A percentile compares a stretch with the other conserved stretches of the same genome.
These are phyloP conservation scores for Umbilicus rupestris DNA, from an alignment of 164 flowering plant genomes.

Conservation along the genomic window DNA sequence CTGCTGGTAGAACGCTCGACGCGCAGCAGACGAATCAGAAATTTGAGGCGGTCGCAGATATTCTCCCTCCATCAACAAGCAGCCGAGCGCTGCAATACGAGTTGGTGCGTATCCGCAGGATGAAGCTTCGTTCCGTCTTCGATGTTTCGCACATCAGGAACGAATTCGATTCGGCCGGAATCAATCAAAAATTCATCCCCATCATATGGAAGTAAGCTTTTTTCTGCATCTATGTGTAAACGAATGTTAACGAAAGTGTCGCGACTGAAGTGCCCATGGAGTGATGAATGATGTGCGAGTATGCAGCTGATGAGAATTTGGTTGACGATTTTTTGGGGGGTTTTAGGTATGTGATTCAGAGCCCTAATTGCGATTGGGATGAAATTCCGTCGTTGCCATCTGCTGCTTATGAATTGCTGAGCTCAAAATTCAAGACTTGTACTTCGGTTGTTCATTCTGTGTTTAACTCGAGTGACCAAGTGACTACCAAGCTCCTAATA, in stretches of 20 bases:
- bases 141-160: conserved; percentile 41
- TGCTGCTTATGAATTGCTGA: conserved; percentile 54
- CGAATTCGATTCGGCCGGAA: conserved; percentile 55
- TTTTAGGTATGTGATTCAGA: conserved; percentile 43
- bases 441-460: conserved; percentile 58
- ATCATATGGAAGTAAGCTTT: conserved; percentile 64
- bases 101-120: background rate
- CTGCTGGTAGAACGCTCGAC: background rate
- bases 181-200: conserved; percentile 52
- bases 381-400: conserved; percentile 77
- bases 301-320: background rate
- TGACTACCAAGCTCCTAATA: conserved; percentile 88
- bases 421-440: conserved; percentile 51
- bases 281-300: background rate
- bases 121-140: conserved; percentile 55
- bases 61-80: too few species aligned
- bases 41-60: background rate
- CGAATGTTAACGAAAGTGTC: background rate
- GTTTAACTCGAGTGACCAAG: conserved; percentile 49
- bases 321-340: background rate
- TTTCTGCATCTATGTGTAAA: background rate
- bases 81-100: background rate
- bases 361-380: conserved; percentile 49
- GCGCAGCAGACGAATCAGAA: background rate
- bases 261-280: too few species aligned